Evolutionary conservation across 2,329 filamentous ascomycete genomes (phyloP).

Genomic region (Phymatotrichopsis omnivora): DNA sequence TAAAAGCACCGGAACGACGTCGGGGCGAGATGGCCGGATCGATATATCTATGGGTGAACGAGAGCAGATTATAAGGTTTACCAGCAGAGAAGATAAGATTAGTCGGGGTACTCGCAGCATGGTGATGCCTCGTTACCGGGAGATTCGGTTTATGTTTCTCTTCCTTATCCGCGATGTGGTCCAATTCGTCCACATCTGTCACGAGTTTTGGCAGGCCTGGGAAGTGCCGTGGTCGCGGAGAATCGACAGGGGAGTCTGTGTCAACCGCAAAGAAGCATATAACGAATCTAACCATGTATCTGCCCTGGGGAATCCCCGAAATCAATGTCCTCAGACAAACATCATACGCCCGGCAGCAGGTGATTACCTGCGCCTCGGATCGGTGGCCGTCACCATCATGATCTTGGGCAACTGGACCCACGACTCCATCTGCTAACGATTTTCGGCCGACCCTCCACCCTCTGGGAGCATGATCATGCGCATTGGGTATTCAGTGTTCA

Average conservation of each 20-base stretch:
- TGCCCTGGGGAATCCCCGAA: slow-evolving; percentile 12
- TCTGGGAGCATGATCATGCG: too few species aligned
- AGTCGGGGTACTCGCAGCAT: slow-evolving; percentile 3
- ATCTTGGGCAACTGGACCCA: slow-evolving; percentile 11
- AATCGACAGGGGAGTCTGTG: slow-evolving; percentile 5
- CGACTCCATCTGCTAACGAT: not conserved
- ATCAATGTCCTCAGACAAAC: slow-evolving; percentile 16
- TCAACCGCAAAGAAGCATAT: slow-evolving; percentile 10
- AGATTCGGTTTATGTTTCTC: too few species aligned
- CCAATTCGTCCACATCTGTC: too few species aligned
- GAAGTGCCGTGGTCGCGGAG: too few species aligned
- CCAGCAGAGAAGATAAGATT: slow-evolving; percentile 19
- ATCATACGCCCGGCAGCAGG: slow-evolving; percentile 9
- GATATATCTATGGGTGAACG: slow-evolving; percentile 14
- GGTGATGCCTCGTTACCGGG: too few species aligned
- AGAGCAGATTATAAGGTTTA: slow-evolving; percentile 15
- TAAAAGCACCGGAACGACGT: slow-evolving; percentile 10
- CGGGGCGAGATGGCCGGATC: slow-evolving; percentile 15
- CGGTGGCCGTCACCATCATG: slow-evolving; percentile 17
- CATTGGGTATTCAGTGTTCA: slow-evolving; percentile 4
- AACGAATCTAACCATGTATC: slow-evolving; percentile 14
- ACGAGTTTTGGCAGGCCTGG: too few species aligned
- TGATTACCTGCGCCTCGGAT: slow-evolving; percentile 14
- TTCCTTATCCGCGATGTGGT: too few species aligned
- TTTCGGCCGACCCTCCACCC: too few species aligned